Percentiles rank a stretch among this genome's conserved stretches.
These are phyloP conservation scores for Xylaria sp. DNA, from an alignment of 2,329 filamentous ascomycete species.

Conservation along the genomic window DNA sequence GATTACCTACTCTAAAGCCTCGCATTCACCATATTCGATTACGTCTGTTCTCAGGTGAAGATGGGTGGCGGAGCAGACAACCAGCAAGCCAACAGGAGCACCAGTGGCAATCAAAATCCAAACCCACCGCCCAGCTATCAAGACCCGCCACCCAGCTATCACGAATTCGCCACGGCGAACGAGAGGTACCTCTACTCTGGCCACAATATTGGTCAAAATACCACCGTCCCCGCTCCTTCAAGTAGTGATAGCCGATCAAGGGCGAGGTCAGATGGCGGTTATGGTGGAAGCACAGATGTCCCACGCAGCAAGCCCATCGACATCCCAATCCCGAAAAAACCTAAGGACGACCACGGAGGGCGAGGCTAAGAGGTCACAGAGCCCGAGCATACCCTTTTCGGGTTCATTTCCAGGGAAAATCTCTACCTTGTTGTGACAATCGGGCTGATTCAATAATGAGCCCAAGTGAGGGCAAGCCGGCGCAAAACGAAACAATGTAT, in stretches of 20 bases:
- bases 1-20: not conserved
- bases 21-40: not conserved
- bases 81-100: not conserved
- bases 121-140: not conserved
- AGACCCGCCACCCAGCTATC: not conserved
- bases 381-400: not conserved
- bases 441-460: not conserved
- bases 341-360: not conserved
- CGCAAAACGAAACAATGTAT: not conserved
- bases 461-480: not conserved
- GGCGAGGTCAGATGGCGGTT: conserved; percentile 1
- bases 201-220: not conserved
- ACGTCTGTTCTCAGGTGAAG: not conserved
- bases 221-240: not conserved
- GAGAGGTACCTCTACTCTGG: not conserved
- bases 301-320: conserved; percentile 13
- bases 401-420: not conserved
- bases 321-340: not conserved
- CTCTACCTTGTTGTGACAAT: not conserved
- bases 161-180: not conserved
- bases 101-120: not conserved
- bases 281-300: conserved; percentile 22
- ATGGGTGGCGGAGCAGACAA: not conserved
- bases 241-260: not conserved
- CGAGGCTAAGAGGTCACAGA: not conserved